Percentiles rank a stretch among this genome's conserved stretches.
Evolutionary conservation across 345 rosid genomes (phyloP).

Genomic region (Pugionium cornutum): DNA sequence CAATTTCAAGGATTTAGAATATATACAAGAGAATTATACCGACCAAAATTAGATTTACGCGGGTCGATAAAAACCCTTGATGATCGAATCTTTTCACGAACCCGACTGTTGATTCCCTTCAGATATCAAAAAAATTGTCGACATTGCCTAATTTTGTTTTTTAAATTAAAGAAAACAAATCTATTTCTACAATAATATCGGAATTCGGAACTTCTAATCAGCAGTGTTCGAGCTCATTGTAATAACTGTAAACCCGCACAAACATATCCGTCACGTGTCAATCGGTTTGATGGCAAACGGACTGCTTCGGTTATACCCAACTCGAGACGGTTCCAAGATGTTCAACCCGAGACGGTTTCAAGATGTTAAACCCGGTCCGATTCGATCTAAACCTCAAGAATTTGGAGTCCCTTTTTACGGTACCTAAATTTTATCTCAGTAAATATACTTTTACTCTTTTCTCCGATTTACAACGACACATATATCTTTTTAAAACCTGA

Average conservation of each 20-base stretch:
- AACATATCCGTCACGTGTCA: neutral
- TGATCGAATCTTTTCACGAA: conserved; percentile 20
- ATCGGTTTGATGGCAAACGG: too few relatives aligned
- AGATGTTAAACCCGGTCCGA: too few relatives aligned
- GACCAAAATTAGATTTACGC: conserved; percentile 6
- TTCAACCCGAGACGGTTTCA: too few relatives aligned
- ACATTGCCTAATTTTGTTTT: neutral
- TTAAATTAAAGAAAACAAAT: neutral
- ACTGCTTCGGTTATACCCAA: too few relatives aligned
- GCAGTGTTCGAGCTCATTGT: conserved; percentile 15
- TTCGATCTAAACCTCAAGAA: too few relatives aligned
- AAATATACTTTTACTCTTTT: too few relatives aligned
- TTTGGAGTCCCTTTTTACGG: too few relatives aligned
- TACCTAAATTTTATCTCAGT: too few relatives aligned
- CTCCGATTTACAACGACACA: too few relatives aligned
- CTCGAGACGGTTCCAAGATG: too few relatives aligned
- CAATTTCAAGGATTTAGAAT: neutral
- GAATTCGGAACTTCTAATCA: neutral
- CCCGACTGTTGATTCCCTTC: conserved; percentile 12
- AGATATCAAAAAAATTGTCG: conserved; percentile 17
- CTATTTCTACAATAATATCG: neutral
- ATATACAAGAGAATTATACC: conserved; percentile 20
- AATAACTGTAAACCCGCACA: neutral
- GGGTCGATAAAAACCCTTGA: neutral
- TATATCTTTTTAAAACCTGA: too few relatives aligned